These are phyloP conservation scores for Quercus tomentella DNA, from an alignment of 331 rosid species.

Conservation along the genomic window DNA sequence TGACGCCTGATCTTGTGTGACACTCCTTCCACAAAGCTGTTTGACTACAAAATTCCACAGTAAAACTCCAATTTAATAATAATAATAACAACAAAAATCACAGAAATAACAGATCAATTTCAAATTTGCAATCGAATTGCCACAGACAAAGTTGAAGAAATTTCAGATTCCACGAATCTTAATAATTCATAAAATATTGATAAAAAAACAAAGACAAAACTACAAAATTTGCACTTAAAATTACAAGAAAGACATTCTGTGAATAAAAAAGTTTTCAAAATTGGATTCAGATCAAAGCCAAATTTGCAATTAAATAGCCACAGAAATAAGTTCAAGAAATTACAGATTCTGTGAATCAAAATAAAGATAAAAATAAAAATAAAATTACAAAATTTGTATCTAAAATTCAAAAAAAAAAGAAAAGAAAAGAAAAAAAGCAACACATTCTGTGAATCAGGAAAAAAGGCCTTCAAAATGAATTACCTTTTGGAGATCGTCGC, in stretches of 20 bases:
- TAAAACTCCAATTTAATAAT: neutral
- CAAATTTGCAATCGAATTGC: neutral
- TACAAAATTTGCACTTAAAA: too few relatives aligned
- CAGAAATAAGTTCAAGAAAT: too few relatives aligned
- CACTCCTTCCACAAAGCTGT: constrained; percentile 79
- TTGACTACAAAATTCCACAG: constrained; percentile 45
- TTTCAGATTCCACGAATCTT: neutral
- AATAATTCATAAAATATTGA: neutral
- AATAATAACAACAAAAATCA: neutral
- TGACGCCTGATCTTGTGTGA: constrained; percentile 88
- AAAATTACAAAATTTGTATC: neutral
- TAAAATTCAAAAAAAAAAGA: neutral
- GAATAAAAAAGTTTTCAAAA: too few relatives aligned
- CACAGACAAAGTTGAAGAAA: neutral
- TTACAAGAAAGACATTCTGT: too few relatives aligned
- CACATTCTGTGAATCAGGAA: neutral
- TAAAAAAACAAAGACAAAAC: too few relatives aligned
- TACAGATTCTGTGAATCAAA: too few relatives aligned
- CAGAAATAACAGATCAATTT: constrained; percentile 2
- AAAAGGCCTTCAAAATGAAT: neutral
- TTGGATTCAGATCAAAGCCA: too few relatives aligned
- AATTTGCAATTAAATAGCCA: too few relatives aligned
- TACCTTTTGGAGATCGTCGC: constrained; percentile 91
- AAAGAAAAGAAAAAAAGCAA: neutral
- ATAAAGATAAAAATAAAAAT: too few relatives aligned